Percentiles rank a stretch among this genome's conserved stretches.
These are phyloP conservation scores for Rhodamnia argentea DNA, from an alignment of 345 rosid genomes.

Conservation along the genomic window DNA sequence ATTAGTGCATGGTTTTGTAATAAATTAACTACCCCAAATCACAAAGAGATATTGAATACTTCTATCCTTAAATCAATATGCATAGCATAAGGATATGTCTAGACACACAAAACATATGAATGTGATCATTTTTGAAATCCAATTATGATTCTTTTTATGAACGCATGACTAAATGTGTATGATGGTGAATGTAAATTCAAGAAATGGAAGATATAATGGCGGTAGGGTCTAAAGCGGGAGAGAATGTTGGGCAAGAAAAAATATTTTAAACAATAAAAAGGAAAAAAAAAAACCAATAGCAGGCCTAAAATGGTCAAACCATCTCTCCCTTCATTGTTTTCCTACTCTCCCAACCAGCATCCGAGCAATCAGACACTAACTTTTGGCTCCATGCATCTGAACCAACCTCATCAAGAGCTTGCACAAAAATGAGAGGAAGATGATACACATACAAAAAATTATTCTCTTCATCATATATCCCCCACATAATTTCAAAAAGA, in stretches of 20 bases:
- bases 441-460: background rate
- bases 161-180: background rate
- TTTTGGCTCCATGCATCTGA: constrained; percentile 36
- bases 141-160: background rate
- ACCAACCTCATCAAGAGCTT: constrained; percentile 43
- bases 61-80: too few species aligned
- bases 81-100: background rate
- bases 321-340: constrained; percentile 86
- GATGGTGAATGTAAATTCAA: background rate
- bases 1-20: background rate
- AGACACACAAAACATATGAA: background rate
- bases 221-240: background rate
- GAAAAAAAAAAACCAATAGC: constrained; percentile 4
- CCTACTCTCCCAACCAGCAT: constrained; percentile 64
- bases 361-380: constrained; percentile 63
- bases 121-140: background rate
- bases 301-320: constrained; percentile 84
- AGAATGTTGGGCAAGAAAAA: background rate
- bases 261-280: background rate
- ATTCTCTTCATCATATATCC: background rate
- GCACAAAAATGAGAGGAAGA: background rate
- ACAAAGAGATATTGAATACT: background rate
- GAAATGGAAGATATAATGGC: background rate
- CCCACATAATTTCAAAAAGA: too few species aligned
- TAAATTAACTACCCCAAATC: background rate